Percentiles rank a stretch among this genome's conserved stretches.
These are phyloP conservation scores for Metarhizium anisopliae DNA, from an alignment of 2,329 filamentous ascomycete species.

Conservation along the genomic window DNA sequence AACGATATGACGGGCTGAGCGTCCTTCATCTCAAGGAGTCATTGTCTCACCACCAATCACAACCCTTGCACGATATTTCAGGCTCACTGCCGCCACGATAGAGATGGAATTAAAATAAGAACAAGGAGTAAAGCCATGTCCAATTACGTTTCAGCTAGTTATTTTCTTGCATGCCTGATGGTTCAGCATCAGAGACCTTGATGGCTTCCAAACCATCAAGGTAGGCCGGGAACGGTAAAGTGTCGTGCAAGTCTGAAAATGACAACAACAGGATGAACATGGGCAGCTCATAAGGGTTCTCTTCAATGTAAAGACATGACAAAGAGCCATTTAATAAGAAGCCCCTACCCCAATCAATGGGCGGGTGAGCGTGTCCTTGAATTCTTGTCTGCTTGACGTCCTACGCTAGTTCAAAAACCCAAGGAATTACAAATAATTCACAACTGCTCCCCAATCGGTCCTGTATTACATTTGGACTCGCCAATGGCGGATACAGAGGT, in stretches of 20 bases:
- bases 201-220: conserved; percentile 8
- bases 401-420: background rate
- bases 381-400: background rate
- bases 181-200: conserved; percentile 1
- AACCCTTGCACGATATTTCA: no score
- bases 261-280: background rate
- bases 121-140: no score
- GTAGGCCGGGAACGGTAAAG: background rate
- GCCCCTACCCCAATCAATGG: no score
- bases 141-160: no score
- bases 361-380: background rate
- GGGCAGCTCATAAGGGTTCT: conserved; percentile 1
- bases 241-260: background rate
- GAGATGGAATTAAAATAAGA: no score
- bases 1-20: no score
- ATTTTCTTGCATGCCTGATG: no score
- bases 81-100: no score
- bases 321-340: no score
- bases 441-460: background rate
- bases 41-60: no score
- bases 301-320: background rate
- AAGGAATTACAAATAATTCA: background rate
- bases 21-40: no score
- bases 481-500: conserved; percentile 19
- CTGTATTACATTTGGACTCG: no score